These are phyloP conservation scores for Hypomyces perniciosus DNA, from an alignment of 2,329 filamentous ascomycete species.

Conservation along the genomic window DNA sequence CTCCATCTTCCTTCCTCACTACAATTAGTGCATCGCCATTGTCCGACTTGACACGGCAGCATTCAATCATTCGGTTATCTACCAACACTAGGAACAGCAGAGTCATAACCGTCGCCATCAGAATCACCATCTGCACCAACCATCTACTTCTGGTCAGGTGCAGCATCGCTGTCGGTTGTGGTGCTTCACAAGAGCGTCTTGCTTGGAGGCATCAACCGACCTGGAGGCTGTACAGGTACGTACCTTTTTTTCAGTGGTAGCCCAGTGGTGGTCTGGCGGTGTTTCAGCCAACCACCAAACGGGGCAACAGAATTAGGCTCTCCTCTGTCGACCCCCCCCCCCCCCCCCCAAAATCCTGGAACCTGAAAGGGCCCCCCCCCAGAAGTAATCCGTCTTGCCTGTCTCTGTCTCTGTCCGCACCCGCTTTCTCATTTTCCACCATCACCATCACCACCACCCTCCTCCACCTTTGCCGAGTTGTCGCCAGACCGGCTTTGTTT, in stretches of 20 bases:
- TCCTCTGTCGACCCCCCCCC: neutral
- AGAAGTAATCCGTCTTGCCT: conserved; percentile 12
- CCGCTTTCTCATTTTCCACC: conserved; percentile 9
- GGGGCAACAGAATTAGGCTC: conserved; percentile 7
- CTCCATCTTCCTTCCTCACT: too few species aligned
- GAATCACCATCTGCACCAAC: too few species aligned
- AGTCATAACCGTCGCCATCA: too few species aligned
- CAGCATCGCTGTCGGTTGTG: too few species aligned
- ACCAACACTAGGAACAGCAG: too few species aligned
- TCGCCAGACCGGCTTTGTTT: conserved; percentile 2
- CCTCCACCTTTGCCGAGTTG: conserved; percentile 5
- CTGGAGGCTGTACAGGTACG: neutral
- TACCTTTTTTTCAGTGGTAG: neutral
- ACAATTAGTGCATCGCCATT: too few species aligned
- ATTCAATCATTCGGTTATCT: too few species aligned
- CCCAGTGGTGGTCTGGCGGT: conserved; percentile 6
- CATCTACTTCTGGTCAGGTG: too few species aligned
- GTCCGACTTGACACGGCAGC: too few species aligned
- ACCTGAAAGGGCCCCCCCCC: conserved; percentile 4
- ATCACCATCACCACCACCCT: neutral
- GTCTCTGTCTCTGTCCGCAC: neutral
- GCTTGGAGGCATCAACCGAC: neutral
- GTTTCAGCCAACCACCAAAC: conserved; percentile 18
- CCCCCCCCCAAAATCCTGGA: neutral
- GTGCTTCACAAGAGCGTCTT: too few species aligned